Conservation (phyloP, 1,284 basidiomycete species). For the Pseudozyma thailandica region DNA sequence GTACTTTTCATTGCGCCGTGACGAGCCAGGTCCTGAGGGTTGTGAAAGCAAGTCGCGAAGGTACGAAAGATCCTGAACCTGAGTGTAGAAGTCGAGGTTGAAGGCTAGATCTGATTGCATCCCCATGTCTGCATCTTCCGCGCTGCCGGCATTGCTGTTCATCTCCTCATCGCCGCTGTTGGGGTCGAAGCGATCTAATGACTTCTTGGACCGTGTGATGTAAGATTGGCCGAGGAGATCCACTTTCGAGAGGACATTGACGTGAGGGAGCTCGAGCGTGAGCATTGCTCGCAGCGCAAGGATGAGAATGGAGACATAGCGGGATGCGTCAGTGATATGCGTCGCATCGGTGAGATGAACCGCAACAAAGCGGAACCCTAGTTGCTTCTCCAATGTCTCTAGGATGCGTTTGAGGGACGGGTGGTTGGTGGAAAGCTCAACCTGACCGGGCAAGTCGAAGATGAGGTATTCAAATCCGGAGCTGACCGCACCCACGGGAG, state of each 20-base stretch:
- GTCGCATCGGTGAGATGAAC: constrained; percentile 96
- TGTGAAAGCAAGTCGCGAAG: constrained; percentile 78
- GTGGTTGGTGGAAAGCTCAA: constrained; percentile 96
- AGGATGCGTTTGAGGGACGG: constrained; percentile 73
- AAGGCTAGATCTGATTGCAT: constrained; percentile 74
- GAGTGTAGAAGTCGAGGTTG: constrained; percentile 97
- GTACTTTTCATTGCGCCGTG: constrained; percentile 45
- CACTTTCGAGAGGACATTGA: constrained; percentile 96
- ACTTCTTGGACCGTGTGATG: constrained; percentile 24
- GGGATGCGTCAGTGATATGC: constrained; percentile 93
- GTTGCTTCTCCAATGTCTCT: constrained; percentile 79
- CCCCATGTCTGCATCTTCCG: constrained; percentile 21
- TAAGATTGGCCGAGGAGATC: constrained; percentile 76
- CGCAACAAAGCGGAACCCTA: constrained; percentile 82
- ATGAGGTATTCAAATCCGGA: constrained; percentile 77
- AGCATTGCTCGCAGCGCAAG: constrained; percentile 95
- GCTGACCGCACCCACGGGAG: constrained; percentile 30
- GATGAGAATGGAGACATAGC: constrained; percentile 92
- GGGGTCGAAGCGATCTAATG: constrained; percentile 24
- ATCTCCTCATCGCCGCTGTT: constrained; percentile 22
- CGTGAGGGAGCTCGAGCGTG: constrained; percentile 94
- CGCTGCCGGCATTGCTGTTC: constrained; percentile 3
- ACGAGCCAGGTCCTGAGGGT: constrained; percentile 37
- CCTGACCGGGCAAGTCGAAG: constrained; percentile 97
- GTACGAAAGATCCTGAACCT: constrained; percentile 94